These are phyloP conservation scores for Tolypocladium amazonense DNA, from an alignment of 2,329 filamentous ascomycete species.

Conservation along the genomic window DNA sequence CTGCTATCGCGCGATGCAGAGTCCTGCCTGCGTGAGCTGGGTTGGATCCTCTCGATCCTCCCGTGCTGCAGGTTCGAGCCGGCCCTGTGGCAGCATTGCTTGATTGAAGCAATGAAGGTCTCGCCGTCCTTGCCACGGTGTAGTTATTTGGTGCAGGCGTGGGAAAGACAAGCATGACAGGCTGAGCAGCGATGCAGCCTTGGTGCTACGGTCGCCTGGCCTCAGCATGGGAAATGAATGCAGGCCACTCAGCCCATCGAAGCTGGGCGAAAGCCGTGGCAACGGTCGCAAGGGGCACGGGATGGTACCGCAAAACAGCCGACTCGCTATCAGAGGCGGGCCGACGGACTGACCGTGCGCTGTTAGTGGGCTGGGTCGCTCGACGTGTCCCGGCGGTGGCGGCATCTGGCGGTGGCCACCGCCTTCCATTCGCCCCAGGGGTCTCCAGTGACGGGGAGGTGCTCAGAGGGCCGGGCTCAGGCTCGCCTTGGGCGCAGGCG, in stretches of 20 bases:
- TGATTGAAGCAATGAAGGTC: not conserved
- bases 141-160: not conserved
- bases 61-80: not conserved
- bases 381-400: not conserved
- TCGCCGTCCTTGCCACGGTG: not conserved
- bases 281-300: not conserved
- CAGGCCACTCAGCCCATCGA: constrained; percentile 7
- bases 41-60: not conserved
- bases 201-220: not conserved
- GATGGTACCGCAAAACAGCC: not conserved
- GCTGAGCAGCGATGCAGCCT: not conserved
- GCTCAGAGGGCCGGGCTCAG: not conserved
- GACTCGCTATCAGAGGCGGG: not conserved
- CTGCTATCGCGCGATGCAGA: not conserved
- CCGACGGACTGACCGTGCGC: not conserved
- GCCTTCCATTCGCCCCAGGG: not conserved
- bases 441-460: not conserved
- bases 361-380: constrained; percentile 10
- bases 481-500: not conserved
- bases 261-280: constrained; percentile 15
- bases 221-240: not conserved
- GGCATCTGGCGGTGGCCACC: not conserved
- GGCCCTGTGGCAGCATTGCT: not conserved
- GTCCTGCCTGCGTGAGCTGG: too few species aligned
- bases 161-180: not conserved